These are phyloP conservation scores for Avena eriantha DNA, from an alignment of 176 grass and related monocot genomes.

Conservation along the genomic window DNA sequence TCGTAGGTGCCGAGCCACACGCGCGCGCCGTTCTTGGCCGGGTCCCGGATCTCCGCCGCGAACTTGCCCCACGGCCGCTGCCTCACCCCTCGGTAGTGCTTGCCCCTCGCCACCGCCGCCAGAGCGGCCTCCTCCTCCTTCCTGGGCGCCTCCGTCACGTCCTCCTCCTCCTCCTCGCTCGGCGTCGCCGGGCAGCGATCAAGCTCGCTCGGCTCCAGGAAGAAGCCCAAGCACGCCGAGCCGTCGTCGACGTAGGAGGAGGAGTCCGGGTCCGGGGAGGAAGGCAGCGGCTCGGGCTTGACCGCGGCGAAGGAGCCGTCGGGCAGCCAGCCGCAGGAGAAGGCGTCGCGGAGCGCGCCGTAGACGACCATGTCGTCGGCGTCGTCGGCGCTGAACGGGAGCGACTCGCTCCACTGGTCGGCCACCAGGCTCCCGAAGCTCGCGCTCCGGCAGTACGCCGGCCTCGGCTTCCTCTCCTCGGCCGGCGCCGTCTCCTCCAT, in stretches of 20 bases:
- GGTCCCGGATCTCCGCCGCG: constrained; percentile 97
- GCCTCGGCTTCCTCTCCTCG: not conserved
- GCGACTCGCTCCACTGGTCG: constrained; percentile 62
- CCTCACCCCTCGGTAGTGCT: constrained; percentile 85
- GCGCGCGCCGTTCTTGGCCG: constrained; percentile 90
- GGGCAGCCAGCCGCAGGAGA: constrained; percentile 72
- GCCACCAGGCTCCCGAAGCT: constrained; percentile 88
- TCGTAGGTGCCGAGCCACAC: constrained; percentile 97
- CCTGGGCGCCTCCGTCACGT: not conserved
- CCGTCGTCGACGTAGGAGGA: not conserved
- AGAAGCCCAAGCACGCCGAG: not conserved
- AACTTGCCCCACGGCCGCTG: constrained; percentile 98
- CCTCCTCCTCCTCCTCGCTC: not conserved
- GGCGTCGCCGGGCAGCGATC: not conserved
- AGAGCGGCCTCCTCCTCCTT: constrained; percentile 6
- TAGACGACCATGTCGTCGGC: constrained; percentile 93
- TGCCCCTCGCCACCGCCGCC: constrained; percentile 44
- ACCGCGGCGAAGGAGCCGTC: constrained; percentile 63
- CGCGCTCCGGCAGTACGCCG: constrained; percentile 34
- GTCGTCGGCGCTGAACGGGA: constrained; percentile 84
- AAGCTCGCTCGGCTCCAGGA: not conserved
- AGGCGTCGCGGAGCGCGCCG: constrained; percentile 71
- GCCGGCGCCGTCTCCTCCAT: constrained; percentile 35
- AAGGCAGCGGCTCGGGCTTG: constrained; percentile 50
- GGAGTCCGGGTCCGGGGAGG: not conserved